Base-by-base conservation (phyloP, 106 monocot species). In the Apostasia ramifera region DNA sequence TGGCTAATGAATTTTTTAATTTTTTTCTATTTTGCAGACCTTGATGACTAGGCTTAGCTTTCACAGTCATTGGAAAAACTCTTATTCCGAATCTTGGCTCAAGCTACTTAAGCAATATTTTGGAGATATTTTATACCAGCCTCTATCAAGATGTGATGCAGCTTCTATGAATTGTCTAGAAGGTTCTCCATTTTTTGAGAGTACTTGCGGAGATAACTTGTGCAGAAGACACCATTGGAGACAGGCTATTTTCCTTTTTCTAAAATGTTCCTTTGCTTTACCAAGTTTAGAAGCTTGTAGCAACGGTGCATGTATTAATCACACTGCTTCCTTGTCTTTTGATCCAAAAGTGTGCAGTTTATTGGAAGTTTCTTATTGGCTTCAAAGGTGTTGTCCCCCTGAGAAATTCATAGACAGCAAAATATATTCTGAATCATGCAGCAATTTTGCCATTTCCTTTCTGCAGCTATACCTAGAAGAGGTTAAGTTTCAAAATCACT, bases 391-490 rank as follows among this genome's bases (percentile, higher is more conserved):
- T 63, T 81, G 40, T 59, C 44, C 63, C 12, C 2, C 70, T 42
- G 70, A 74, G 4, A 86, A 52, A 38, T 48, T 65, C 65, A 47
- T 52, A 39, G 63, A 73, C 1, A 53, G 47, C 57, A 65, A 60
- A 48, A 47, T 40, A 43, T 71, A 77, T 70, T 75, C 52, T 39
- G 74, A 72, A 68, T 70, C 74, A 54, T 82, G 83, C 66, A 71
- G 55, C 62, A 68, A 43, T 49, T 89, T 92, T 81, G 52, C 81
- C 53, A 62, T 86, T 53, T 82, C 80, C 39, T 92, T 95, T 63
- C 70, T 95, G 41, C 82, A 86, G 50, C 82, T 95, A 41, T 92
- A 76, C 73, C 74, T 92, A 74, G 89, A 89, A 70, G 95, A 95
- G 84, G 95, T 91, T 60, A n/a, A 44, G 10, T 51, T 65, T 73